These are phyloP conservation scores for Yamadazyma paraphyllophila DNA, from an alignment of 805 yeast genomes.

Conservation along the genomic window DNA sequence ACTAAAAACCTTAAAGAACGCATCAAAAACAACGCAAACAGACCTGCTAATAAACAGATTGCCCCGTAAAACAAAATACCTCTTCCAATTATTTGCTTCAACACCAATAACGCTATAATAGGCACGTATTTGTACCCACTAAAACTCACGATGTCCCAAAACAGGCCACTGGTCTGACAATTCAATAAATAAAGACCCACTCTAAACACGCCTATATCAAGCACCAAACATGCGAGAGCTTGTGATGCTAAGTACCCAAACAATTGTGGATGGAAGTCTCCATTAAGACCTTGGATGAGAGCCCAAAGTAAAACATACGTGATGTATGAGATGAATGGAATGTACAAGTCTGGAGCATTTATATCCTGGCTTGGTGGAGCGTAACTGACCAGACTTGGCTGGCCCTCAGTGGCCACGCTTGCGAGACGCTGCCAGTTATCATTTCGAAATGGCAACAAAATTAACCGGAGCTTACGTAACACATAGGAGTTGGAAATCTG, in stretches of 20 bases:
- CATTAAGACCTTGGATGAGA: slow-evolving; percentile 77
- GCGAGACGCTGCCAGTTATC: slow-evolving; percentile 73
- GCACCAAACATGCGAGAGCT: slow-evolving; percentile 74
- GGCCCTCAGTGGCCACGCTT: slow-evolving; percentile 15
- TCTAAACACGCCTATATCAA: slow-evolving; percentile 75
- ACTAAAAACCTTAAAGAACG: slow-evolving; percentile 68
- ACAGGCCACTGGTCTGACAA: slow-evolving; percentile 55
- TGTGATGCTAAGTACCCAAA: slow-evolving; percentile 85
- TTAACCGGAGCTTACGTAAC: slow-evolving; percentile 62
- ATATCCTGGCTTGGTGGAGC: slow-evolving; percentile 82
- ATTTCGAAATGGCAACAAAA: slow-evolving; percentile 83
- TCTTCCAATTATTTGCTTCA: slow-evolving; percentile 45
- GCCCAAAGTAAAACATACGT: slow-evolving; percentile 87
- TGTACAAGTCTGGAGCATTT: slow-evolving; percentile 95
- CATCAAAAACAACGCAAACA: slow-evolving; percentile 60
- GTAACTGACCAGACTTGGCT: slow-evolving; percentile 28
- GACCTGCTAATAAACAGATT: slow-evolving; percentile 25
- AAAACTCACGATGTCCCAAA: slow-evolving; percentile 84
- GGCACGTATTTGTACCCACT: slow-evolving; percentile 95
- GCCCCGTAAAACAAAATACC: slow-evolving; percentile 37
- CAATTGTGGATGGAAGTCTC: slow-evolving; percentile 89
- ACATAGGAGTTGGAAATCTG: slow-evolving; percentile 91
- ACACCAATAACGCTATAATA: slow-evolving; percentile 53
- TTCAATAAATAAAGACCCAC: slow-evolving; percentile 79
- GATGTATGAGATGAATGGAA: slow-evolving; percentile 89